Evolutionary conservation across 2,329 filamentous ascomycete species (phyloP).

Genomic region (Colletotrichum sidae): DNA sequence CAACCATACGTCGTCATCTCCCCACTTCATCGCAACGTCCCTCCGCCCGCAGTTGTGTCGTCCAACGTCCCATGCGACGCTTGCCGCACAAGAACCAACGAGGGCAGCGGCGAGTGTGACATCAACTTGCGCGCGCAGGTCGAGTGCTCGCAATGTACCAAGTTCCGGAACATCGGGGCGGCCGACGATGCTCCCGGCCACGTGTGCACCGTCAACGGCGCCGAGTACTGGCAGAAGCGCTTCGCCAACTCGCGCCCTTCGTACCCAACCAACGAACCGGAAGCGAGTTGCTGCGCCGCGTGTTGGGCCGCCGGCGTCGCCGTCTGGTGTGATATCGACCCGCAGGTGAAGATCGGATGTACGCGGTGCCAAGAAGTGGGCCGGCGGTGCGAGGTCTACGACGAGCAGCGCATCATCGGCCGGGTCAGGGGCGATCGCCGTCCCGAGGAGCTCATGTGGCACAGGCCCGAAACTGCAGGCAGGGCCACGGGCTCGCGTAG

Average conservation of each 20-base stretch:
- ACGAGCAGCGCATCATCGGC: slow-evolving; percentile 9
- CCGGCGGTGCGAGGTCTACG: slow-evolving; percentile 13
- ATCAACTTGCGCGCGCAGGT: slow-evolving; percentile 30
- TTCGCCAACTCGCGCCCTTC: slow-evolving; percentile 28
- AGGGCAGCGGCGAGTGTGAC: slow-evolving; percentile 18
- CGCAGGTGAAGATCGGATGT: slow-evolving; percentile 30
- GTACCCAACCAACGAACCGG: slow-evolving; percentile 16
- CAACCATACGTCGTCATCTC: not conserved
- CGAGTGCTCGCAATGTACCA: slow-evolving; percentile 34
- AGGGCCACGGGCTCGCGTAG: slow-evolving; percentile 20
- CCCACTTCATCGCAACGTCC: slow-evolving; percentile 5
- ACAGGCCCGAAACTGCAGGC: slow-evolving; percentile 31
- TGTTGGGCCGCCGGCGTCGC: slow-evolving; percentile 6
- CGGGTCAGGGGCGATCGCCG: not conserved
- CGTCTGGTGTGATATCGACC: slow-evolving; percentile 32
- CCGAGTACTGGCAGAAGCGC: slow-evolving; percentile 31
- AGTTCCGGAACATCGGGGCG: slow-evolving; percentile 28
- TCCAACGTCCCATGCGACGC: slow-evolving; percentile 17
- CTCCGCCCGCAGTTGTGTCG: not conserved
- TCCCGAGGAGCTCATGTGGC: slow-evolving; percentile 21
- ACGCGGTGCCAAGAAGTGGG: slow-evolving; percentile 16
- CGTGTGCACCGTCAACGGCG: slow-evolving; percentile 24
- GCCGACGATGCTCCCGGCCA: slow-evolving; percentile 26
- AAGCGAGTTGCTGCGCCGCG: slow-evolving; percentile 24
- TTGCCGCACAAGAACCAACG: slow-evolving; percentile 17